Conservation (phyloP, 78 protist genomes). For the slime mould (Dictyostelium discoideum) region dicty_2.7 NC_007089.4:1505501-1506000, state of each 20-base stretch:
- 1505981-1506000: conserved; percentile 4
- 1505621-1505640: not conserved
- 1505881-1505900: not conserved
- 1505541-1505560: not conserved
- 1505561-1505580: conserved; percentile 6
- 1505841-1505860: not conserved
- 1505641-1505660: not conserved
- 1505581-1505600: conserved; percentile 7
- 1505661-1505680: not conserved
- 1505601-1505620: not conserved
- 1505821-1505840: not conserved
- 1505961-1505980: not conserved
- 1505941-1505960: not conserved
- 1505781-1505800: not conserved
- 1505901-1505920: not conserved
- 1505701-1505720: not conserved
- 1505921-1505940: not conserved
- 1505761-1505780: conserved; percentile 4
- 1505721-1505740: not conserved
- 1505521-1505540: not conserved
- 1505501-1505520: not conserved
- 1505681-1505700: not conserved
- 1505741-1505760: not conserved
- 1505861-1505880: not conserved
- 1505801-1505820: not conserved